A percentile compares a stretch with the other conserved stretches of the same genome.
Evolutionary conservation across 805 yeast species (phyloP).

Genomic region (Candida glaebosa): DNA sequence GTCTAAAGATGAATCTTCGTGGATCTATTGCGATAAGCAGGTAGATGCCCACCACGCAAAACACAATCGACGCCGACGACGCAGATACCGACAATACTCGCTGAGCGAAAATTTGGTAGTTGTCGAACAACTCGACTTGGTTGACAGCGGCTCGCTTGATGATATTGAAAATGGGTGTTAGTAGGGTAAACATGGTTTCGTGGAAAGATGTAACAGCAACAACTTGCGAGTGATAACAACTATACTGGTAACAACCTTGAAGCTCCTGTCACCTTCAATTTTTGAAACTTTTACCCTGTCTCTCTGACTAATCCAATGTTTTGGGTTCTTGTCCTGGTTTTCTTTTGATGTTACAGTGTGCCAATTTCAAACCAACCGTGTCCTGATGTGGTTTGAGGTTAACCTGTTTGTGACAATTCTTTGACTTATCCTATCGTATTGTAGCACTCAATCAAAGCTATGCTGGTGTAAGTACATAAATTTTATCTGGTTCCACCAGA

Average conservation of each 20-base stretch:
- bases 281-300: no score
- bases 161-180: background rate
- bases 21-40: conserved; percentile 62
- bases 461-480: background rate
- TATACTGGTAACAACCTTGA: background rate
- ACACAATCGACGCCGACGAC: conserved; percentile 35
- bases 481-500: background rate
- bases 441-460: background rate
- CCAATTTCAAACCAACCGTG: no score
- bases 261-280: background rate
- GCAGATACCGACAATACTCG: conserved; percentile 35
- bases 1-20: conserved; percentile 59
- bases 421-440: background rate
- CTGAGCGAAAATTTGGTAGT: conserved; percentile 26
- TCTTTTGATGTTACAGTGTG: no score
- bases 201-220: background rate
- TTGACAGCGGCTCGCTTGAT: conserved; percentile 3
- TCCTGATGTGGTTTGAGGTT: background rate
- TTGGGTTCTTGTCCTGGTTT: no score
- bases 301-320: no score
- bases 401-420: background rate
- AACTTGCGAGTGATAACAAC: background rate
- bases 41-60: conserved; percentile 61
- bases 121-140: conserved; percentile 27
- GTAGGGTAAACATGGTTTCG: background rate